Conservation (phyloP, 2,329 filamentous ascomycete genomes). For the Fusarium sp. region DNA sequence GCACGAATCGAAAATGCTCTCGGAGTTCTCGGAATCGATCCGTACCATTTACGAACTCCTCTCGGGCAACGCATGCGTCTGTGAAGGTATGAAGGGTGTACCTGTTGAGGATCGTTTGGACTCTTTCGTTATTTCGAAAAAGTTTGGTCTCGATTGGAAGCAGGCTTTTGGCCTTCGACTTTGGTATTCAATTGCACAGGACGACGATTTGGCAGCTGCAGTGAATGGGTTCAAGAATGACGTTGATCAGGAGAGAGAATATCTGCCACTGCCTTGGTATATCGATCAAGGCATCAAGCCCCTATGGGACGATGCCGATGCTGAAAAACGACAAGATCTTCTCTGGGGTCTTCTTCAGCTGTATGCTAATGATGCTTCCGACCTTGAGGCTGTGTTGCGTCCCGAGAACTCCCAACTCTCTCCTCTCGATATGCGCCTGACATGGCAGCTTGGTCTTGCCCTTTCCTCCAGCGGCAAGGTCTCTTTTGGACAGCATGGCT, state of each 20-base stretch:
- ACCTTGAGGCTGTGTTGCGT: conserved; percentile 77
- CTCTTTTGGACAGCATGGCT: conserved; percentile 64
- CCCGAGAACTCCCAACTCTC: conserved; percentile 82
- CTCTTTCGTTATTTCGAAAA: conserved; percentile 84
- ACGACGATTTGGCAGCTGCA: conserved; percentile 77
- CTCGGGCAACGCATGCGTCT: conserved; percentile 86
- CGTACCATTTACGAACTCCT: conserved; percentile 91
- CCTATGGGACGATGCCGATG: conserved; percentile 70
- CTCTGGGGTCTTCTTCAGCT: conserved; percentile 89
- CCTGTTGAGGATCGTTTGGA: conserved; percentile 83
- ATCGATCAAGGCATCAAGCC: conserved; percentile 68
- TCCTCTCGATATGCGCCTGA: conserved; percentile 78
- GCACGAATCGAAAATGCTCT: conserved; percentile 83
- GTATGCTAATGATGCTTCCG: conserved; percentile 71
- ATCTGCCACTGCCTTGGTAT: conserved; percentile 79
- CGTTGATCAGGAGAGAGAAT: conserved; percentile 76
- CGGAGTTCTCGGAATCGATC: conserved; percentile 86
- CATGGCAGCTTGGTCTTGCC: conserved; percentile 85
- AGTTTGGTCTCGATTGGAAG: conserved; percentile 91
- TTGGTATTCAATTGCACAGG: conserved; percentile 82
- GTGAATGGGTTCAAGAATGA: conserved; percentile 80
- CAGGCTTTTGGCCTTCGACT: conserved; percentile 91
- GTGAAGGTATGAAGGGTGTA: conserved; percentile 78
- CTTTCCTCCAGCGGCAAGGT: conserved; percentile 65
- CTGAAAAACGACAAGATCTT: conserved; percentile 76